Evolutionary conservation across 495 filamentous ascomycete species (phyloP), one percentile per base, ranked within the genome.

Genomic region (Staphylotrichum longicolle): DNA sequence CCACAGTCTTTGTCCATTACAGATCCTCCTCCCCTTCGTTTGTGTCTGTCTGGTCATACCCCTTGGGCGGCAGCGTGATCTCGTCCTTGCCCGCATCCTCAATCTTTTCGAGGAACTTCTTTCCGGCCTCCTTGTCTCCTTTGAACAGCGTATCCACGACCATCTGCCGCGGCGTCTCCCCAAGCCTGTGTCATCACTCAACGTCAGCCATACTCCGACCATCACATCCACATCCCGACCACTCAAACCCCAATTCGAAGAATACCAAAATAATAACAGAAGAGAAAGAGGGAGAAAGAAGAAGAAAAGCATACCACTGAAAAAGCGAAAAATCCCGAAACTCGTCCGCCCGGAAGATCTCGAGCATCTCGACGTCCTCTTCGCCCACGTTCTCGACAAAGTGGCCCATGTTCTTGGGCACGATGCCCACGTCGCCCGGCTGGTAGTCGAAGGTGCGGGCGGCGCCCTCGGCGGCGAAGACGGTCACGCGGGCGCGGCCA

Each of bases 241-340:
- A 27, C 20, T 27, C 20, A 27, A 27, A 27, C 20, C 20, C 20
- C 20, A 27, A 27, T 27, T 27, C 20, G 20, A 27, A 27, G 1
- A 27, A 27, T 1, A 27, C 20, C 0, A 27, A 27, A 27, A 27
- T 27, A 27, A 27, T 27, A 1, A 27, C 20, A 27, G 20, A 27
- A 27, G 20, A 27, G 20, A 27, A 27, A 27, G 20, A 27, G 20
- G 20, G 20, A 27, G 20, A 27, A 27, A 27, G n/a, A 27, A 27
- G 20, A 27, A 27, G 20, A 27, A 27, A 27, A 27, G 20, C 20
- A 27, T 27, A 27, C 86, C 86, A 89, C 70, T 89, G 85, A 67
- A 86, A 85, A 14, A 88, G 74, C 5, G 81, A 85, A 65, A 89
- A 86, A 57, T 88, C 86, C 42, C 79, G 72, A 61, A 85, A 85